These are phyloP conservation scores for Russula compacta DNA, from an alignment of 768 basidiomycete species.

Conservation along the genomic window DNA sequence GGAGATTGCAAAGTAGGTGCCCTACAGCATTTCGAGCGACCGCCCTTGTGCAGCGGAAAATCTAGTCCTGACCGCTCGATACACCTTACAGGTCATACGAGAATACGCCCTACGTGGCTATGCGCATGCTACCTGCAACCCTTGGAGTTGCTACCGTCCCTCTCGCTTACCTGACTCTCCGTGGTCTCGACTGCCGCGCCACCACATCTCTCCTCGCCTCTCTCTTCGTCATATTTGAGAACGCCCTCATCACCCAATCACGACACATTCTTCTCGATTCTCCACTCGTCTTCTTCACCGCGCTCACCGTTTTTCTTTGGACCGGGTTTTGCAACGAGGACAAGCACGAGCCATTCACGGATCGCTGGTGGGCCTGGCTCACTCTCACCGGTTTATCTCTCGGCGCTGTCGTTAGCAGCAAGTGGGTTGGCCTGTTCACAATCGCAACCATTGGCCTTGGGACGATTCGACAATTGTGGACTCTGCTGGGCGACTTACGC, in stretches of 20 bases:
- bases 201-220: slow-evolving; percentile 88
- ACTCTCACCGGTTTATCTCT: slow-evolving; percentile 78
- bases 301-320: slow-evolving; percentile 81
- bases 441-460: slow-evolving; percentile 87
- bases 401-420: slow-evolving; percentile 88
- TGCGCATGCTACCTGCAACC: slow-evolving; percentile 90
- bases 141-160: slow-evolving; percentile 88
- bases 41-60: neutral
- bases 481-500: slow-evolving; percentile 76
- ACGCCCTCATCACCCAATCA: slow-evolving; percentile 91
- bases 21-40: neutral
- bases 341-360: slow-evolving; percentile 72
- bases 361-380: slow-evolving; percentile 91
- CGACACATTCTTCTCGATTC: slow-evolving; percentile 96
- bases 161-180: slow-evolving; percentile 86
- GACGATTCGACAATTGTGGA: slow-evolving; percentile 83
- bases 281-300: slow-evolving; percentile 97
- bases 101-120: slow-evolving; percentile 87
- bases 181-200: slow-evolving; percentile 84
- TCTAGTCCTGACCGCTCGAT: neutral
- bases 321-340: slow-evolving; percentile 88
- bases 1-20: slow-evolving; percentile 87
- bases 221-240: slow-evolving; percentile 92
- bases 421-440: slow-evolving; percentile 98
- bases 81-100: slow-evolving; percentile 57